Evolutionary conservation across 148 eudicot species (phyloP).

Genomic region (Limonium bicolor): DNA sequence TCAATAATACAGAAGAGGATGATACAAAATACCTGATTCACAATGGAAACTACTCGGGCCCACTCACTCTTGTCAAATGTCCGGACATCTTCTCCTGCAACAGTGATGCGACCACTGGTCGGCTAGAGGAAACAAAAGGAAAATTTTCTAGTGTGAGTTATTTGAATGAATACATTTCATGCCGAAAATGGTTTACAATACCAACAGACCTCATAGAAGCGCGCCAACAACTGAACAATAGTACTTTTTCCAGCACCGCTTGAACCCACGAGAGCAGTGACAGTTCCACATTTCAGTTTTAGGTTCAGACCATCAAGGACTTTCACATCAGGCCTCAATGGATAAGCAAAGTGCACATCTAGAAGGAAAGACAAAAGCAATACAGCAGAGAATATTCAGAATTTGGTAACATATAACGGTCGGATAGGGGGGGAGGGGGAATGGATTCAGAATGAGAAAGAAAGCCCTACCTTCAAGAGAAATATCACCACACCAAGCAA

Average conservation of each 20-base stretch:
- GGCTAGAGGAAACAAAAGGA: constrained; percentile 46
- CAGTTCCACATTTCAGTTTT: constrained; percentile 62
- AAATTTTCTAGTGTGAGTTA: not conserved
- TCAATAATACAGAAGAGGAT: not conserved
- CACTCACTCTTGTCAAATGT: constrained; percentile 95
- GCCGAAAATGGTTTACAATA: not conserved
- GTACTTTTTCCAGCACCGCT: constrained; percentile 99
- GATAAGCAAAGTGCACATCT: constrained; percentile 95
- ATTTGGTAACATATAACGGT: not conserved
- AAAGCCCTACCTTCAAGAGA: constrained; percentile 75
- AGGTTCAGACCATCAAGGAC: constrained; percentile 65
- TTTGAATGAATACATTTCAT: constrained; percentile 1
- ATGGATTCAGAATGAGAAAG: not conserved
- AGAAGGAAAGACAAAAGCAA: constrained; percentile 6
- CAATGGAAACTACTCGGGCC: constrained; percentile 87
- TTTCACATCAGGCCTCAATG: constrained; percentile 82
- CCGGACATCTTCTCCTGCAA: constrained; percentile 88
- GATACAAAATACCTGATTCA: constrained; percentile 54
- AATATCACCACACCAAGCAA: constrained; percentile 75
- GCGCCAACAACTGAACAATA: constrained; percentile 85
- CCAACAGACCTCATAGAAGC: constrained; percentile 73
- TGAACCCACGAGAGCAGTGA: constrained; percentile 94
- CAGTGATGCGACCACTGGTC: constrained; percentile 66
- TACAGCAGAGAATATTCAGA: not conserved
- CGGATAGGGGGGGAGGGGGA: not conserved